These are phyloP conservation scores for Pseudonitzschia multistriata DNA, from an alignment of 108 stramenopile species.

Conservation along the genomic window DNA sequence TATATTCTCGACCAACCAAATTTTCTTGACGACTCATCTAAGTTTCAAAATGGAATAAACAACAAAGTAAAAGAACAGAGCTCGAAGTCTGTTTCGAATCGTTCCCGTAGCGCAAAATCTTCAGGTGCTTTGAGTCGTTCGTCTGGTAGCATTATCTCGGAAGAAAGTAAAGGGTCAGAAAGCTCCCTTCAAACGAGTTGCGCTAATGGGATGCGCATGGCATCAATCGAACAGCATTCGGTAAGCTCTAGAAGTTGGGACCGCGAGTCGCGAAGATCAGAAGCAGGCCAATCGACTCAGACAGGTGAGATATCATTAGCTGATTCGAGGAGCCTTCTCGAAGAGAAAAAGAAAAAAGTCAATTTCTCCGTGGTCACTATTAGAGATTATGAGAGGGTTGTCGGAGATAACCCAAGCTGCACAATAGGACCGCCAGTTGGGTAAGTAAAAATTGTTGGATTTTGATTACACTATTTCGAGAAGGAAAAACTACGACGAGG, in stretches of 20 bases:
- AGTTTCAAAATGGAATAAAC: not conserved
- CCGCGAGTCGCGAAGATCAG: conserved; percentile 15
- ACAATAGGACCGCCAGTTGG: conserved; percentile 61
- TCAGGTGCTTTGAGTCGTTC: not conserved
- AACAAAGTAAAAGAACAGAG: not conserved
- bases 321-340: not conserved
- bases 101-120: conserved; percentile 3
- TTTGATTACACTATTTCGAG: not conserved
- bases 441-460: conserved; percentile 16
- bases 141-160: not conserved
- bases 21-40: not conserved
- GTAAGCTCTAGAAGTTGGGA: conserved; percentile 10
- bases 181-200: not conserved
- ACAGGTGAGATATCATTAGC: conserved; percentile 1
- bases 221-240: conserved; percentile 2
- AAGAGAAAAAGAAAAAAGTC: conserved; percentile 22
- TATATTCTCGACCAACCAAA: not conserved
- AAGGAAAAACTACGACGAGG: not conserved
- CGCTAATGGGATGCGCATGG: not conserved
- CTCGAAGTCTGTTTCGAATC: not conserved
- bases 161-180: conserved; percentile 16
- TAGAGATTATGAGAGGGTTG: conserved; percentile 72
- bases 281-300: conserved; percentile 5
- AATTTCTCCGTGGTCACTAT: conserved; percentile 55
- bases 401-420: conserved; percentile 79